Evolutionary conservation across 805 yeast genomes (phyloP), one percentile per base, ranked within the genome.

Genomic region (Wickerhamiella azyma): DNA sequence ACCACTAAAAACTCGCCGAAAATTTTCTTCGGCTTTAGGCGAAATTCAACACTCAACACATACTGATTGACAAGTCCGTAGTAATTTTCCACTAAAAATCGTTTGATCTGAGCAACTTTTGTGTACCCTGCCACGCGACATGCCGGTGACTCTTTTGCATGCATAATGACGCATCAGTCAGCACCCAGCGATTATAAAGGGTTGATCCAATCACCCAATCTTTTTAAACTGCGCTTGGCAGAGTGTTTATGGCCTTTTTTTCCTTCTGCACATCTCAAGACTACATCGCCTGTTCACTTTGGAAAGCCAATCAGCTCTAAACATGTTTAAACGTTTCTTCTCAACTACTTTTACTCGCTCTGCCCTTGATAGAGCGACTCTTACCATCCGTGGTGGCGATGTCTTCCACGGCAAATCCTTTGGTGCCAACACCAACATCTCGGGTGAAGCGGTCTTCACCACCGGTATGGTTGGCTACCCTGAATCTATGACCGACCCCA

Each of bases 391-490:
- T 62, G 84, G 86, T 61, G 98, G 97, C 16, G 96, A 96, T 17
- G 79, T 85, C 28, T 85, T 85, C 70, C 77, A 75, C 57, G 99
- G 98, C 37, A 81, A 77, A 62, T 89, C 97, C 0, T 94, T 92
- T 60, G 99, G 99, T 59, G 95, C 97, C 37, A 78, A 85, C 64
- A 81, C 81, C 54, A 85, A 88, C 52, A 77, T 85, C 51, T 79
- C 94, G 49, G 99, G 99, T 52, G 99, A 92, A 66, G 94, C 96
- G 26, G 98, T 94, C 39, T 92, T 92, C 70, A 85, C 96, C 41
- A 94, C 99, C 29, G 92, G 96, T 7, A 72, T 94, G 64, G 98
- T 92, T 10, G 99, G 98, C 16, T 92, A 92, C 66, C 97, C 98
- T 14, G 98, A 92, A 66, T 84, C 96, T 8, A 86, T 92, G 94